A percentile compares a stretch with the other conserved stretches of the same genome.
Conservation (phyloP, 352 stramenopile genomes). For the Blastocystis sp. region DNA sequence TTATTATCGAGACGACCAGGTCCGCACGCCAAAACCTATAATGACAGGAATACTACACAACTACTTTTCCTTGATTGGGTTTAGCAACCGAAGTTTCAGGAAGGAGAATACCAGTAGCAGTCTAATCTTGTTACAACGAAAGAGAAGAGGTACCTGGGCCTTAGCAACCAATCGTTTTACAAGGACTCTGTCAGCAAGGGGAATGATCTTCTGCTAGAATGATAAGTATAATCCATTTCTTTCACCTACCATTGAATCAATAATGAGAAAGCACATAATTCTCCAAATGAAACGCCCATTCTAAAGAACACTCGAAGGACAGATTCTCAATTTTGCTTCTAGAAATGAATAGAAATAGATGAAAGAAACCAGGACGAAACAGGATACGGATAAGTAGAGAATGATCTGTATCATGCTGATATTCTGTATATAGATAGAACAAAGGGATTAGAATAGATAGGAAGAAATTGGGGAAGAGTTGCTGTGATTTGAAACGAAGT, state of each 20-base stretch:
- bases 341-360: too few relatives aligned
- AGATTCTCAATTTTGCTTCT: too few relatives aligned
- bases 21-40: conserved; percentile 55
- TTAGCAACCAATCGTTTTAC: conserved; percentile 67
- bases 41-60: not conserved
- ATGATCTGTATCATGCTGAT: not conserved
- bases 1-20: conserved; percentile 62
- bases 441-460: not conserved
- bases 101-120: conserved; percentile 64
- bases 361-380: too few relatives aligned
- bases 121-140: not conserved
- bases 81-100: conserved; percentile 63
- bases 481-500: not conserved
- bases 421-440: not conserved
- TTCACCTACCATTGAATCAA: conserved; percentile 22
- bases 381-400: not conserved
- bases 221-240: not conserved
- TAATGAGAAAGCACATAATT: not conserved
- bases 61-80: conserved; percentile 58
- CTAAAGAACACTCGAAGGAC: not conserved
- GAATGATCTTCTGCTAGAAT: conserved; percentile 65
- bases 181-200: conserved; percentile 62
- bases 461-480: not conserved
- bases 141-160: not conserved
- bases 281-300: conserved; percentile 47